Evolutionary conservation across 805 yeast species (phyloP), one percentile per base, ranked within the genome.

Genomic region (Groenewaldozyma tartarivorans): DNA sequence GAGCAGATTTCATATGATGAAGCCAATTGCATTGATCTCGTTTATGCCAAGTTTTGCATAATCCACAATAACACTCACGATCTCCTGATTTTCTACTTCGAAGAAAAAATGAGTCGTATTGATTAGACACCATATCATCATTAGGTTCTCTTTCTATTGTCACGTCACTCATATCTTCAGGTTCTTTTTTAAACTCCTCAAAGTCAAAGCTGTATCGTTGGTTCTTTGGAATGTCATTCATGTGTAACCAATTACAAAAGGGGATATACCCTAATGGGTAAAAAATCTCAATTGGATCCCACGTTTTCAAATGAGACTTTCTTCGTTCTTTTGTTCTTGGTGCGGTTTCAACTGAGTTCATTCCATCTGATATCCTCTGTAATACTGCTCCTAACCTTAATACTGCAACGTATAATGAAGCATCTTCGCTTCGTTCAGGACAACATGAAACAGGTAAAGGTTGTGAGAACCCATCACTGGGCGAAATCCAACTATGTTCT

Each of bases 1-100:
- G 51, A 5, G 44, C 49, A 19, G 49, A 46, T 26, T 46, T 48
- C 51, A 48, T 48, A 41, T 48, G 51, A 27, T 48, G 51, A 13
- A 48, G 40, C 46, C 46, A 48, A 22, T 48, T 48, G 34, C 51
- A 46, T 32, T 48, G 49, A 20, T 48, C 51, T 5, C 51, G 43
- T 33, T 45, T 45, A 32, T 46, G 49, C 51, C 51, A 48, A 4
- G 40, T 38, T 21, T 38, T 34, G 29, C 51, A 48, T 34, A 45
- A 43, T 21, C 51, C 51, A 26, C 51, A 48, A 33, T 46, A 48
- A 31, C 47, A 45, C 24, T 48, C 49, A 4, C 51, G 30, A 18
- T 42, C 42, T 4, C 38, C 37, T 4, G 41, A 35, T 21, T 33
- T 26, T 18, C 36, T 37, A 7, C 35, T 29, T 27, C 49, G 19